A percentile compares a stretch with the other conserved stretches of the same genome.
Evolutionary conservation across 192 early-diverging fungal genomes (phyloP).

Genomic region (Coemansia sp.): DNA sequence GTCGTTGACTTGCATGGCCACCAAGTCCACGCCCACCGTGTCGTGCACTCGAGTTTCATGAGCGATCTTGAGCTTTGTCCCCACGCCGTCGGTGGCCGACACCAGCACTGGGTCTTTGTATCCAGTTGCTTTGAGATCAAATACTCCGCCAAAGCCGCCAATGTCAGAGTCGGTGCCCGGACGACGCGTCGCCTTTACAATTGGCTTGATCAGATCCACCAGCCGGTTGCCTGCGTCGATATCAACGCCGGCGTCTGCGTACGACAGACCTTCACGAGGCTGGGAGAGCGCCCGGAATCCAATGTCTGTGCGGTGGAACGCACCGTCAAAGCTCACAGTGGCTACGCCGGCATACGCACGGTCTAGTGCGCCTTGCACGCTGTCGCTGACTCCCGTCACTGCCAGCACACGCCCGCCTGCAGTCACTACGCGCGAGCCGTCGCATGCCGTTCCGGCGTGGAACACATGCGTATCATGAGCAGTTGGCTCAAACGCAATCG

Average conservation of each 20-base stretch:
- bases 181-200: constrained; percentile 90
- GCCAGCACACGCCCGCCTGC: constrained; percentile 94
- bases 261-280: constrained; percentile 71
- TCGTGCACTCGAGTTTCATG: constrained; percentile 82
- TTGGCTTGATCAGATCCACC: constrained; percentile 93
- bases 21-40: constrained; percentile 96
- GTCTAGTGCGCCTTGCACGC: constrained; percentile 76
- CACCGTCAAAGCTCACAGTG: constrained; percentile 79
- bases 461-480: constrained; percentile 65
- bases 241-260: constrained; percentile 93
- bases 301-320: constrained; percentile 91
- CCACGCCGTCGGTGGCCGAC: constrained; percentile 98
- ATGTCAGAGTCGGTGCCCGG: constrained; percentile 95
- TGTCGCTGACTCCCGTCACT: constrained; percentile 78
- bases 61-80: constrained; percentile 98
- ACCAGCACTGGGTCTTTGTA: constrained; percentile 93
- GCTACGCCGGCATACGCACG: constrained; percentile 70
- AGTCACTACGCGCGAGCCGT: constrained; percentile 68
- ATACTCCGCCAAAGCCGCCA: constrained; percentile 97
- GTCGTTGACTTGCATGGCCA: constrained; percentile 99
- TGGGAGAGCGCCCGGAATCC: constrained; percentile 67
- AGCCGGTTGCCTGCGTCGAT: constrained; percentile 96
- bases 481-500: constrained; percentile 63
- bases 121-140: constrained; percentile 92
- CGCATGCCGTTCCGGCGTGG: constrained; percentile 84